phyloP scores from a whole-genome alignment of 306 rosid species.

The Boehmeria nivea region DNA sequence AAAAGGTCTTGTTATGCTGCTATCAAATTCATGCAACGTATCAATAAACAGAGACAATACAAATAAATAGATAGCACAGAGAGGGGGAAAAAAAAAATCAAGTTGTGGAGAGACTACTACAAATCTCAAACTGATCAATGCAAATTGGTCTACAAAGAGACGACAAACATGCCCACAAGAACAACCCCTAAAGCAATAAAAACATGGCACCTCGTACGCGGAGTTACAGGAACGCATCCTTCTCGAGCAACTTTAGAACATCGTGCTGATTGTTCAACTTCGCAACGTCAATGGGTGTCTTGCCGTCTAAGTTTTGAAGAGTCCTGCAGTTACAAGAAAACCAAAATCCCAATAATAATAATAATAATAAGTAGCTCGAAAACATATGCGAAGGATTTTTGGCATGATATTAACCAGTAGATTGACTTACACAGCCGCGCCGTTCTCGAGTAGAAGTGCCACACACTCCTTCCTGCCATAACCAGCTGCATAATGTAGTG shows the following conservation, averaged over 20 bases:
- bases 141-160: constrained; percentile 14
- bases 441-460: constrained; percentile 81
- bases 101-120: constrained; percentile 10
- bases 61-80: background rate
- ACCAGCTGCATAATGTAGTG: constrained; percentile 99
- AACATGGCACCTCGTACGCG: constrained; percentile 1
- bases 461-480: constrained; percentile 98
- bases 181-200: background rate
- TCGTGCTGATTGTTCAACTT: constrained; percentile 89
- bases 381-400: background rate
- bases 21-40: constrained; percentile 15
- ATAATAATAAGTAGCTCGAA: background rate
- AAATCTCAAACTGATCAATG: constrained; percentile 25
- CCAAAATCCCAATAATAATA: background rate
- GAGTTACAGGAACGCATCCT: constrained; percentile 85
- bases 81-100: constrained; percentile 7
- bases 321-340: constrained; percentile 53
- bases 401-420: background rate
- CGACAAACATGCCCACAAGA: constrained; percentile 9
- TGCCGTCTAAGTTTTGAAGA: constrained; percentile 92
- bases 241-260: constrained; percentile 89
- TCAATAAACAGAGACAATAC: constrained; percentile 5
- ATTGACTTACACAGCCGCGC: constrained; percentile 88
- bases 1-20: constrained; percentile 12
- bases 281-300: constrained; percentile 95